Percentiles rank a stretch among this genome's conserved stretches.
Evolutionary conservation across 495 filamentous ascomycete species (phyloP).

Genomic region (Annulohypoxylon bovei): DNA sequence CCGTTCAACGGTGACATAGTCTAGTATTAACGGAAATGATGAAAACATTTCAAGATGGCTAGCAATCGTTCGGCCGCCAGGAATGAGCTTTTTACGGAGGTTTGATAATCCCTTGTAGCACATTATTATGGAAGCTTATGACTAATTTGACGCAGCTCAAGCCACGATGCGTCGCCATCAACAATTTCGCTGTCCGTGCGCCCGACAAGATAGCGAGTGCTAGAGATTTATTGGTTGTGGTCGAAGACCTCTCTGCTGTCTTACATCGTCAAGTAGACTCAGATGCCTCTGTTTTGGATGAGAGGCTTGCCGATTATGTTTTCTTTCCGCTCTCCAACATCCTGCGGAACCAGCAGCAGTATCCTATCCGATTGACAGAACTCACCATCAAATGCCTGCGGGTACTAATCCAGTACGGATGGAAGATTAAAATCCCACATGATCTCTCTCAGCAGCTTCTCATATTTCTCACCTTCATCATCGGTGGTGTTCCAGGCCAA

Average conservation of each 20-base stretch:
- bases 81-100: slow-evolving; percentile 57
- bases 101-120: slow-evolving; percentile 23
- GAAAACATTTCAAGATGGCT: slow-evolving; percentile 36
- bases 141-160: slow-evolving; percentile 66
- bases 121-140: neutral
- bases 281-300: slow-evolving; percentile 69
- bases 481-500: slow-evolving; percentile 72
- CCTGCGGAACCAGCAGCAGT: slow-evolving; percentile 75
- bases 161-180: slow-evolving; percentile 79
- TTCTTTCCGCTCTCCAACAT: slow-evolving; percentile 94
- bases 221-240: slow-evolving; percentile 63
- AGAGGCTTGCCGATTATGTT: slow-evolving; percentile 88
- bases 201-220: slow-evolving; percentile 62
- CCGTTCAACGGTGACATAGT: neutral
- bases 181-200: slow-evolving; percentile 71
- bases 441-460: slow-evolving; percentile 85
- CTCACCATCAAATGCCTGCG: slow-evolving; percentile 75
- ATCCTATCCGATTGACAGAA: slow-evolving; percentile 79
- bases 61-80: slow-evolving; percentile 37
- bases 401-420: slow-evolving; percentile 78
- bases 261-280: slow-evolving; percentile 63
- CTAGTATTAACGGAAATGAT: slow-evolving; percentile 14
- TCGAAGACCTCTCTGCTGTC: slow-evolving; percentile 63
- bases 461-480: slow-evolving; percentile 81
- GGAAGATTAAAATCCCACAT: slow-evolving; percentile 71